Conservation (phyloP, 345 rosid genomes). For the Citrus inodora region DNA sequence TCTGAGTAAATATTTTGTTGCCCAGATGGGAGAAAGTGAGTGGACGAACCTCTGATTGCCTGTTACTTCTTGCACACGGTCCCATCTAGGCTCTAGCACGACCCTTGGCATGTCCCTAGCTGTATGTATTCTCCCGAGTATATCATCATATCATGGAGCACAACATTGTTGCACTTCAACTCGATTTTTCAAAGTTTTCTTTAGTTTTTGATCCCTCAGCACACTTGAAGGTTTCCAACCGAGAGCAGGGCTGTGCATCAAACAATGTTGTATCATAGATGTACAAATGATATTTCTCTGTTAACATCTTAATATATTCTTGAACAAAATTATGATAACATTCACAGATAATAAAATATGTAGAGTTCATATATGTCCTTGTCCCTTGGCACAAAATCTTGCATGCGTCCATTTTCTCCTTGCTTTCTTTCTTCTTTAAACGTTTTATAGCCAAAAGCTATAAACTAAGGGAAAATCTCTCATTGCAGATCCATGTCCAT, state of each 20-base stretch:
- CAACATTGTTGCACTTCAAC: no score
- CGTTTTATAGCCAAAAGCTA: background rate
- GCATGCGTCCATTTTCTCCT: background rate
- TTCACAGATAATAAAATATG: background rate
- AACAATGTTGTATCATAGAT: background rate
- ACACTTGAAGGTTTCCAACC: background rate
- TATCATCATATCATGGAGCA: no score
- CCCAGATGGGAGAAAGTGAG: background rate
- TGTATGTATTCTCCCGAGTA: background rate
- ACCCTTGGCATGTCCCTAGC: constrained; percentile 5
- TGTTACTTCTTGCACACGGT: background rate
- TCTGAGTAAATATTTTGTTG: background rate
- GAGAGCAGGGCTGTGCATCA: background rate
- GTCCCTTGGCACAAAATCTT: background rate
- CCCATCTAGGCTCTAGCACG: background rate
- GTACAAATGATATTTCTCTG: background rate
- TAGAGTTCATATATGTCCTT: background rate
- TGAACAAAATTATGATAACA: background rate
- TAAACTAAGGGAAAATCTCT: background rate
- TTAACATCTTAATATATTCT: background rate
- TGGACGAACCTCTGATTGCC: background rate
- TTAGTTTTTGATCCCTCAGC: no score
- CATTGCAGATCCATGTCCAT: background rate
- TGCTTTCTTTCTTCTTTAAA: background rate
- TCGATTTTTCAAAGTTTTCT: no score